phyloP scores from a whole-genome alignment of 2,329 filamentous ascomycete genomes.

The Macrophomina phaseolina region DNA sequence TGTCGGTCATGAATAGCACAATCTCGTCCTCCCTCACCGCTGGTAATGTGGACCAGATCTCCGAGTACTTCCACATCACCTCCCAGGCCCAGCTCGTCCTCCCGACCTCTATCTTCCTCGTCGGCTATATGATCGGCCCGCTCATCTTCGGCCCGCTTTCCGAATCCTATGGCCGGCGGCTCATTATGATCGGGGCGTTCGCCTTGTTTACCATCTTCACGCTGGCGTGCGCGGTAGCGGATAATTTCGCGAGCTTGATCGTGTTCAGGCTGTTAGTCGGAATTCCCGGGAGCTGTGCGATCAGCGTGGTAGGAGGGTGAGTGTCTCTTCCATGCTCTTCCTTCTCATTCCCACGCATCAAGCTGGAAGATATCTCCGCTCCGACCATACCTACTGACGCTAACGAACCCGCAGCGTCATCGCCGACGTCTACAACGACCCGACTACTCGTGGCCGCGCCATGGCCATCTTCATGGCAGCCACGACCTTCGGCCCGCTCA shows the following conservation, averaged over 20 bases:
- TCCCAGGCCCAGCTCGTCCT: constrained; percentile 51
- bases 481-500: constrained; percentile 62
- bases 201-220: constrained; percentile 53
- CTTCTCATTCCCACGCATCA: background rate
- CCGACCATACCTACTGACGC: background rate
- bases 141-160: constrained; percentile 52
- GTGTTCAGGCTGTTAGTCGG: constrained; percentile 53
- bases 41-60: constrained; percentile 65
- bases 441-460: constrained; percentile 61
- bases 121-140: constrained; percentile 55
- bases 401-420: constrained; percentile 54
- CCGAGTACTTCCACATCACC: constrained; percentile 62
- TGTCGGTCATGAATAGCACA: constrained; percentile 70
- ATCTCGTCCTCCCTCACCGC: constrained; percentile 69
- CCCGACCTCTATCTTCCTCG: constrained; percentile 57
- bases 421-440: constrained; percentile 68
- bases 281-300: constrained; percentile 53
- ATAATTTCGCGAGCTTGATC: constrained; percentile 51
- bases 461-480: constrained; percentile 70
- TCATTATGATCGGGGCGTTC: constrained; percentile 58
- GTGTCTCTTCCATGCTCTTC: constrained; percentile 5
- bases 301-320: constrained; percentile 64
- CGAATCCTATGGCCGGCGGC: constrained; percentile 53
- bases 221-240: constrained; percentile 51
- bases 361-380: background rate